Evolutionary conservation across 176 grass and related monocot species (phyloP), one percentile per base, ranked within the genome.

Genomic region (Miscanthus lutarioriparius): DNA sequence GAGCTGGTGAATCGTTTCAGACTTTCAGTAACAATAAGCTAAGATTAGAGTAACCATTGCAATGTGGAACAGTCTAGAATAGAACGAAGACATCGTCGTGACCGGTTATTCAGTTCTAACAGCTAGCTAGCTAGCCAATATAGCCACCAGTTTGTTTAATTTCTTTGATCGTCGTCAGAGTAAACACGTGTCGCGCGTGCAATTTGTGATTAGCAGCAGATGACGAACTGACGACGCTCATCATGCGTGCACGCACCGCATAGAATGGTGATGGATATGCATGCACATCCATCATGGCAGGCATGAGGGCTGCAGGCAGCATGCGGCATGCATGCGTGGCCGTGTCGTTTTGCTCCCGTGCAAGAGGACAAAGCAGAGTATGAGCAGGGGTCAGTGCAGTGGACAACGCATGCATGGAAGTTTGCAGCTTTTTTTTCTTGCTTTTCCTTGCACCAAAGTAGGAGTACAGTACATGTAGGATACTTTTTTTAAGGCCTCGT

Each of bases 261-360:
- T 37, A 53, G 56, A 49, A 66, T 48, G 15, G 47, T 23, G 40
- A 22, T 71, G 38, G 35, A 70, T 64, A 72, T 49, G 13, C 14
- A 27, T 54, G 49, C 54, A n/a, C 54, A 58, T 7, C 6, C 17
- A 54, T 3, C 19, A 26, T 63, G 59, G 59, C 58, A 67, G n/a
- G n/a, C n/a, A n/a, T 56, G 44, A 19, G 5, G 15, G 6, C 51
- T 54, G 51, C 17, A 54, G 51, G 51, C 6, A 54, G 20, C 56
- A 49, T 33, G 40, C 67, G 4, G 53, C 66, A 22, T 69, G 36
- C 56, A 28, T 51, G 59, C 71, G 83, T 72, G 78, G 78, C 67
- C 45, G 54, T 56, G 48, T 90, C 78, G 72, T 90, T 44, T 86
- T 44, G 25, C 25, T 49, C 10, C 6, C 6, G 54, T n/a, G 72